A percentile compares a stretch with the other conserved stretches of the same genome.
Evolutionary conservation across 2,329 filamentous ascomycete species (phyloP).

Genomic region (Davidsoniella australis): DNA sequence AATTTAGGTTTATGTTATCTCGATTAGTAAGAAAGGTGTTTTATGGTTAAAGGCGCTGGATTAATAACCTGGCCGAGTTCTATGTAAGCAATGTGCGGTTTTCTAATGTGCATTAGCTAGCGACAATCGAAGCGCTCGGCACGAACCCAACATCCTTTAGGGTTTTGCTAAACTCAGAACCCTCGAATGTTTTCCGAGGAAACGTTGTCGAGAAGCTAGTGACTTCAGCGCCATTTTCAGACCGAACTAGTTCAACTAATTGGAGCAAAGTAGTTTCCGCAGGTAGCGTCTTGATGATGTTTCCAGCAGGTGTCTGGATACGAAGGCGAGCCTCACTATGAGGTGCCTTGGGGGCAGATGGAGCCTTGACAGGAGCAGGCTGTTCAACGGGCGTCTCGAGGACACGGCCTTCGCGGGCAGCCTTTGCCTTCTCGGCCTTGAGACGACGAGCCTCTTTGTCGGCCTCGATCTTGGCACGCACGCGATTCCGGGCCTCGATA

Average conservation of each 20-base stretch:
- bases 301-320: conserved; percentile 57
- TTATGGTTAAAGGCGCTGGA: no score
- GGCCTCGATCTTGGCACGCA: conserved; percentile 84
- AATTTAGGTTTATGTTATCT: no score
- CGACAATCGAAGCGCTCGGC: conserved; percentile 63
- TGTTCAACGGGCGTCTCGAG: conserved; percentile 25
- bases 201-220: conserved; percentile 73
- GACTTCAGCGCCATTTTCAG: conserved; percentile 54
- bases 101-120: no score
- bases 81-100: no score
- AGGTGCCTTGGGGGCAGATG: conserved; percentile 36
- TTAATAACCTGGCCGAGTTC: no score
- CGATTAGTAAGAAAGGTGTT: no score
- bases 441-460: conserved; percentile 79
- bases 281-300: conserved; percentile 71
- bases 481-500: conserved; percentile 67
- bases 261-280: conserved; percentile 88
- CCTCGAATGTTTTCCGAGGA: conserved; percentile 64
- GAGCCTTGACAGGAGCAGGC: conserved; percentile 28
- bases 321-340: conserved; percentile 70
- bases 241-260: conserved; percentile 58
- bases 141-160: conserved; percentile 82
- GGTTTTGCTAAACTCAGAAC: conserved; percentile 68
- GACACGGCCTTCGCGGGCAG: conserved; percentile 59
- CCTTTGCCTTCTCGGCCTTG: conserved; percentile 75